A percentile compares a stretch with the other conserved stretches of the same genome.
Conservation (phyloP, 2,329 filamentous ascomycete species). For the Lecanicillium sp. region DNA sequence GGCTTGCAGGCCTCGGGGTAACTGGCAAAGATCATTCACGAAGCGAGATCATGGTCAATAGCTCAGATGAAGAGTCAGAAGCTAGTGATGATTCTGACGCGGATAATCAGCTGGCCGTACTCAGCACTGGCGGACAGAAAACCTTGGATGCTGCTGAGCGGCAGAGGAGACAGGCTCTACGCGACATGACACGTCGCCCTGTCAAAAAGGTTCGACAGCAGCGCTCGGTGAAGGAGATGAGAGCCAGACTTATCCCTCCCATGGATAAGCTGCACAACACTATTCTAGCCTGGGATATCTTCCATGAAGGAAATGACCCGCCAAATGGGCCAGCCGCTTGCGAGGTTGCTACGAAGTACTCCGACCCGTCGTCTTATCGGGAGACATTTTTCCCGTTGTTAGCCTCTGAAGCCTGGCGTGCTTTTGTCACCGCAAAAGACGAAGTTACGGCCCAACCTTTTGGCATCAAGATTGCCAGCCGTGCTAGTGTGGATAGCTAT, state of each 20-base stretch:
- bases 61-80: constrained; percentile 66
- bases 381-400: constrained; percentile 84
- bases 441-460: constrained; percentile 75
- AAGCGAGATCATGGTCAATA: constrained; percentile 86
- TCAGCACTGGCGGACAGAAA: constrained; percentile 40
- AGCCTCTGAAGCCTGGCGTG: constrained; percentile 90
- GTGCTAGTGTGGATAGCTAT: constrained; percentile 86
- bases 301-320: constrained; percentile 79
- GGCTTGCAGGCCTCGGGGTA: constrained; percentile 23
- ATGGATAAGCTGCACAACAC: constrained; percentile 77
- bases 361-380: constrained; percentile 71
- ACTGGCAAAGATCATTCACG: constrained; percentile 73
- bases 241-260: constrained; percentile 82
- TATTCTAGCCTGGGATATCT: constrained; percentile 92
- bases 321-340: constrained; percentile 67
- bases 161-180: constrained; percentile 37
- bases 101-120: constrained; percentile 32
- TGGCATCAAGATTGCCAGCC: constrained; percentile 78
- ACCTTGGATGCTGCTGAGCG: constrained; percentile 38
- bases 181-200: constrained; percentile 55
- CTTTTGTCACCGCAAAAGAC: constrained; percentile 82
- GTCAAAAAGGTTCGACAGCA: constrained; percentile 76
- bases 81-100: constrained; percentile 58
- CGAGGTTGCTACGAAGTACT: constrained; percentile 69
- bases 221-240: constrained; percentile 85